Base-by-base conservation (phyloP, 192 early-diverging fungal species). In the Coemansia pectinata region DNA sequence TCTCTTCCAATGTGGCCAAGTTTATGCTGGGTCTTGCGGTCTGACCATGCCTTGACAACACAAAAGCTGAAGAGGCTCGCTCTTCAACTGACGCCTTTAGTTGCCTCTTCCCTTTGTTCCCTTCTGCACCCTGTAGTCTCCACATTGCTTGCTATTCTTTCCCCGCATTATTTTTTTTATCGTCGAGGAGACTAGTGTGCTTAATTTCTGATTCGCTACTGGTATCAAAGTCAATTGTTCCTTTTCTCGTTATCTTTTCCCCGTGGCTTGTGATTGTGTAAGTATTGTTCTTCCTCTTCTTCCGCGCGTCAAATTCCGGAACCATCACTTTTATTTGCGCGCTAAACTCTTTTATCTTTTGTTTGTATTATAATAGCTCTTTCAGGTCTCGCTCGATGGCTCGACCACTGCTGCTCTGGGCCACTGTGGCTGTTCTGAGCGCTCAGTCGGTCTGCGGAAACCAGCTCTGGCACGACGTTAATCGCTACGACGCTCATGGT, bases 401-500 rank as follows among this genome's bases (percentile, higher is more conserved):
- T 34, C 29, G 55, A n/a, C 55, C 15, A 17, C 55, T 50, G 21
- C 5, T 58, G 29, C 55, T 58, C 29, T 58, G 55, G 29, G 29
- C 29, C 31, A 3, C 12, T 34, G 55, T 29, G 55, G 55, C 55
- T 58, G 55, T 15, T 34, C 15, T 58, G 31, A 4, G 55, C 15
- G 55, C 55, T 15, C 55, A 58, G 55, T 12, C 29, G 5, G 55
- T 58, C 31, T 58, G 1, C 6, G 55, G 55, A 15, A 9, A 2
- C 2, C 55, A 58, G 31, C 4, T 33, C 29, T 58, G 55, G 55
- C 55, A 58, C 31, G 55, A 58, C 55, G 87, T 86, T 34, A 88
- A 88, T 72, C 77, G 76, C 48, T 77, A 83, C 45, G 72, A 84
- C 36, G 52, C 59, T 14, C 25, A 85, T 33, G 87, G 87, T 6